Conservation (phyloP, 306 rosid species). For the Lathyrus aphaca region DNA sequence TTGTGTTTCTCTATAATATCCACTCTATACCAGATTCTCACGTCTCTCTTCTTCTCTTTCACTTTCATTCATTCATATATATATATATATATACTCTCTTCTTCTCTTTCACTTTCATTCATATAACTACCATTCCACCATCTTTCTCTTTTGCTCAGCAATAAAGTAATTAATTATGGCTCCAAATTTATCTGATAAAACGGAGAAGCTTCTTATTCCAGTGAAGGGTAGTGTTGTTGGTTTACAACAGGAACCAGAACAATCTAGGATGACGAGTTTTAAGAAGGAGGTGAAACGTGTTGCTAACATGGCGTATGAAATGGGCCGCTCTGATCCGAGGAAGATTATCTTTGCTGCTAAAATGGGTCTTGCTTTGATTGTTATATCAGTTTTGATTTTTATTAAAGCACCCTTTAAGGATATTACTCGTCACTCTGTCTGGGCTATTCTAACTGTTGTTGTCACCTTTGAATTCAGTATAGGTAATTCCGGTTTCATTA, state of each 20-base stretch:
- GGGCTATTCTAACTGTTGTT: constrained; percentile 93
- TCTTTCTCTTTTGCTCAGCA: not conserved
- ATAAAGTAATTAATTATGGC: constrained; percentile 28
- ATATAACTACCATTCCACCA: not conserved
- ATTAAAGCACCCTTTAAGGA: constrained; percentile 66
- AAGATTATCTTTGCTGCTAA: constrained; percentile 80
- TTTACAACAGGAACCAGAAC: constrained; percentile 41
- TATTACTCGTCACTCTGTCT: constrained; percentile 62
- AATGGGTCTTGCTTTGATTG: constrained; percentile 78
- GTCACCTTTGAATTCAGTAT: constrained; percentile 93
- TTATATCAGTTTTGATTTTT: constrained; percentile 78
- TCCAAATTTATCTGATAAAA: constrained; percentile 57
- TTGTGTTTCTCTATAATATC: too few species aligned
- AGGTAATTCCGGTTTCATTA: constrained; percentile 40
- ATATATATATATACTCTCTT: not conserved
- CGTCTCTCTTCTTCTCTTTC: too few species aligned
- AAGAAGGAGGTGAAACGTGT: constrained; percentile 40
- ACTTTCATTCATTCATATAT: too few species aligned
- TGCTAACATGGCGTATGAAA: constrained; percentile 48
- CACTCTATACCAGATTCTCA: too few species aligned
- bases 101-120: not conserved
- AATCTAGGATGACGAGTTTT: constrained; percentile 12
- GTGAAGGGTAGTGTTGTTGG: constrained; percentile 33
- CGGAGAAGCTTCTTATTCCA: constrained; percentile 67
- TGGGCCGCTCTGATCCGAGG: constrained; percentile 87